Evolutionary conservation across 2,329 filamentous ascomycete species (phyloP).

Genomic region (Hypoxylon sp.): DNA sequence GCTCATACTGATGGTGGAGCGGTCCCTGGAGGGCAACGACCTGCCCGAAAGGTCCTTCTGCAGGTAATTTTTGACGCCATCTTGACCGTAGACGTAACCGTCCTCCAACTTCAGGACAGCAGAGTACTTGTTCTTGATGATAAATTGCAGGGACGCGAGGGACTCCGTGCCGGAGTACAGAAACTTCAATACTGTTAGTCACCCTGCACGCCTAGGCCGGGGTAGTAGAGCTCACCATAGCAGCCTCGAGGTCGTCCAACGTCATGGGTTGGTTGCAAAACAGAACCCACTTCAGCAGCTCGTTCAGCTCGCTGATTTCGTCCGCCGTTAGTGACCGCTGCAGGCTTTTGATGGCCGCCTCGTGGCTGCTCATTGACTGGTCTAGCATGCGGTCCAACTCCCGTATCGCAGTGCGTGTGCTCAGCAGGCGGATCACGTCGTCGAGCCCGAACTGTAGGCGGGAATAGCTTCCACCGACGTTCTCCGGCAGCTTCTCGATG

Average conservation of each 20-base stretch:
- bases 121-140: slow-evolving; percentile 46
- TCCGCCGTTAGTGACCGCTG: slow-evolving; percentile 42
- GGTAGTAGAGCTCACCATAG: slow-evolving; percentile 42
- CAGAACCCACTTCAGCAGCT: slow-evolving; percentile 47
- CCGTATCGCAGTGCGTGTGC: slow-evolving; percentile 33
- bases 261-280: slow-evolving; percentile 32
- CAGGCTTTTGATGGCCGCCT: slow-evolving; percentile 44
- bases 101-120: slow-evolving; percentile 42
- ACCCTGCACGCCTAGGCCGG: background rate
- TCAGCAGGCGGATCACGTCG: slow-evolving; percentile 40
- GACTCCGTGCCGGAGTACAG: slow-evolving; percentile 44
- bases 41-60: slow-evolving; percentile 19
- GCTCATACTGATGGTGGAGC: slow-evolving; percentile 46
- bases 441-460: slow-evolving; percentile 39
- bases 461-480: slow-evolving; percentile 41
- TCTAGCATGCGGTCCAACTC: slow-evolving; percentile 43
- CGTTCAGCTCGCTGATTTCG: slow-evolving; percentile 47
- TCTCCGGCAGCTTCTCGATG: slow-evolving; percentile 39
- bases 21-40: slow-evolving; percentile 28
- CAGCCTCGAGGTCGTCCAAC: slow-evolving; percentile 44
- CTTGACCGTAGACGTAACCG: slow-evolving; percentile 37
- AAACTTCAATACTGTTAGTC: slow-evolving; percentile 30
- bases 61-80: slow-evolving; percentile 38
- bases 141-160: slow-evolving; percentile 37
- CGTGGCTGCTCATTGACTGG: slow-evolving; percentile 41